A percentile compares a stretch with the other conserved stretches of the same genome.
Conservation (phyloP, 2,329 filamentous ascomycete species). For the Aspergillus pseudotamarii region DNA sequence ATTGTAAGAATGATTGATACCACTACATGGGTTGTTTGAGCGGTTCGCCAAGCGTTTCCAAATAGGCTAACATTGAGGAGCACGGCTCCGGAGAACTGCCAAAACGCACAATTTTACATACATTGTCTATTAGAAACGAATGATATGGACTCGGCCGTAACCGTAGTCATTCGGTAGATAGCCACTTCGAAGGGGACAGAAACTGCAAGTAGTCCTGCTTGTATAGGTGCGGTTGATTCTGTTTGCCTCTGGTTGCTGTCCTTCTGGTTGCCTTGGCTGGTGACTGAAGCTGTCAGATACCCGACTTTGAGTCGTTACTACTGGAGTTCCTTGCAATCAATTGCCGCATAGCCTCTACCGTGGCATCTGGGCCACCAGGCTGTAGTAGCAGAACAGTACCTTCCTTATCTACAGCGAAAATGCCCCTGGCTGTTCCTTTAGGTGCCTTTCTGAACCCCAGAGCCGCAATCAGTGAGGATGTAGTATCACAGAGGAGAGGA, state of each 20-base stretch:
- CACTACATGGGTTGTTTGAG: background rate
- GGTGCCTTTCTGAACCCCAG: slow-evolving; percentile 88
- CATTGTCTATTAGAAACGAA: background rate
- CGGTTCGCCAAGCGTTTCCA: background rate
- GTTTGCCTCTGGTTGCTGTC: background rate
- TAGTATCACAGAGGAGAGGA: slow-evolving; percentile 80
- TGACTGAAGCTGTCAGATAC: background rate
- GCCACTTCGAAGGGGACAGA: background rate
- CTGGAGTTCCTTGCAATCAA: slow-evolving; percentile 57
- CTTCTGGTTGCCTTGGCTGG: background rate
- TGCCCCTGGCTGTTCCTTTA: slow-evolving; percentile 79
- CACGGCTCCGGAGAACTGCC: background rate
- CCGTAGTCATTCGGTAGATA: background rate
- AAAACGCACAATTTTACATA: background rate
- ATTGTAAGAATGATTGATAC: background rate
- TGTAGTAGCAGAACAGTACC: slow-evolving; percentile 78
- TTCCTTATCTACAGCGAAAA: slow-evolving; percentile 81
- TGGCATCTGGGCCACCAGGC: slow-evolving; percentile 75
- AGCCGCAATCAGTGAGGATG: slow-evolving; percentile 73
- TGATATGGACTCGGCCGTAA: background rate
- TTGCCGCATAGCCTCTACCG: slow-evolving; percentile 74
- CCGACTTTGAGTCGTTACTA: background rate
- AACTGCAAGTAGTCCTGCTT: background rate
- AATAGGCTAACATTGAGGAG: background rate
- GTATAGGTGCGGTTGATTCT: background rate